These are phyloP conservation scores for Mycena latifolia DNA, from an alignment of 768 basidiomycete species.

Conservation along the genomic window DNA sequence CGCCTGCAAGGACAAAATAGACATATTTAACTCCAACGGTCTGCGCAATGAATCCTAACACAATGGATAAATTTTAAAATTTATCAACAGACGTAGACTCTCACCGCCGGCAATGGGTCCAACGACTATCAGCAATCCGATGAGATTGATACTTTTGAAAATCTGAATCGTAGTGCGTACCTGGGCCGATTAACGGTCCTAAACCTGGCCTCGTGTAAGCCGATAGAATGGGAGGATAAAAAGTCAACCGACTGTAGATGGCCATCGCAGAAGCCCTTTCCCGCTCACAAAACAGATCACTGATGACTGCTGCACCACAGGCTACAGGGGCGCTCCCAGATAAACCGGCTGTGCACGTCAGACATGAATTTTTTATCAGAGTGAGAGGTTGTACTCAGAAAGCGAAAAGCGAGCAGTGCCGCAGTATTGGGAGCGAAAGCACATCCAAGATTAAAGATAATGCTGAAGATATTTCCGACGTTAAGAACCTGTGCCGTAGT, in stretches of 20 bases:
- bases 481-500: slow-evolving; percentile 76
- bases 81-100: no score
- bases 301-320: slow-evolving; percentile 72
- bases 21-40: slow-evolving; percentile 71
- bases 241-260: slow-evolving; percentile 60
- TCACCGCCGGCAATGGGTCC: slow-evolving; percentile 71
- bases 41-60: slow-evolving; percentile 65
- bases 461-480: slow-evolving; percentile 69
- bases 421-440: slow-evolving; percentile 71
- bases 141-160: no score
- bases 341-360: slow-evolving; percentile 62
- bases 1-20: slow-evolving; percentile 63
- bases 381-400: slow-evolving; percentile 63
- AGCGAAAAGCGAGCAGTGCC: slow-evolving; percentile 73
- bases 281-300: slow-evolving; percentile 73
- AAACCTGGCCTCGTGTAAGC: background rate
- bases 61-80: background rate
- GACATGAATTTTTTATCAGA: background rate
- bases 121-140: slow-evolving; percentile 50
- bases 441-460: slow-evolving; percentile 77
- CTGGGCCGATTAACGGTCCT: slow-evolving; percentile 65
- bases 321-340: slow-evolving; percentile 75
- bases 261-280: slow-evolving; percentile 79
- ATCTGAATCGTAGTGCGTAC: no score
- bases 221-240: background rate